Evolutionary conservation across 768 basidiomycete genomes (phyloP), one percentile per base, ranked within the genome.

Genomic region (Xanthoconium purpureum): DNA sequence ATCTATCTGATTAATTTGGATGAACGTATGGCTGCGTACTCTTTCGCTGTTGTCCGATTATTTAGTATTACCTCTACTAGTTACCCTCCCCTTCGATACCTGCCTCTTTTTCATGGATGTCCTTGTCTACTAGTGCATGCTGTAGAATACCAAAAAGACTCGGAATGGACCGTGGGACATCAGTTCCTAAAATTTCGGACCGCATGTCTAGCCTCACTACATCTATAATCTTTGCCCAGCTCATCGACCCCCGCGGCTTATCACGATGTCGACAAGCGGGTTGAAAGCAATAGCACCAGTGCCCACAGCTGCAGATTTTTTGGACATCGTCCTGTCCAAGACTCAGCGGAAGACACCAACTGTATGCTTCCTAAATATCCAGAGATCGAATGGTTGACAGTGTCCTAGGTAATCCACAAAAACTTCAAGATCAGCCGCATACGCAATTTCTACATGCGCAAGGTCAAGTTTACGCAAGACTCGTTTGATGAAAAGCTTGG

Each of bases 401-500:
- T 39, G 18, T 12, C 14, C 38, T 61, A 93, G 91, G 94, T 95
- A 63, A 98, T 98, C 71, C 97, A 98, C 76, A 98, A 97, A 81
- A 98, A 98, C 80, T 98, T 97, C 80, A 98, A 99, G 79, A 99
- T 99, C 74, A 94, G 93, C 63, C 89, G 96, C 63, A 98, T 98
- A 76, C 85, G 96, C 59, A 93, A 94, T 66, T 94, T 94, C 69
- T 97, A 99, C 74, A 98, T 98, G 96, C 87, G 96, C 72, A 99
- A 99, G 74, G 96, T 99, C 76, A 98, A 96, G 74, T 98, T 97
- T 73, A 95, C 95, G 3, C 94, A 98, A 73, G 94, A 98, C 68
- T 80, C 90, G 15, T 98, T 98, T 63, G 94, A 97, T 57, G 95
- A 98, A 75, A 95, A 98, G 71, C 82, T 99, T 32, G 87, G 87